Percentiles rank a stretch among this genome's conserved stretches.
phyloP scores from a whole-genome alignment of 2,329 filamentous ascomycete species.

The Aspergillus phoenicis region DNA sequence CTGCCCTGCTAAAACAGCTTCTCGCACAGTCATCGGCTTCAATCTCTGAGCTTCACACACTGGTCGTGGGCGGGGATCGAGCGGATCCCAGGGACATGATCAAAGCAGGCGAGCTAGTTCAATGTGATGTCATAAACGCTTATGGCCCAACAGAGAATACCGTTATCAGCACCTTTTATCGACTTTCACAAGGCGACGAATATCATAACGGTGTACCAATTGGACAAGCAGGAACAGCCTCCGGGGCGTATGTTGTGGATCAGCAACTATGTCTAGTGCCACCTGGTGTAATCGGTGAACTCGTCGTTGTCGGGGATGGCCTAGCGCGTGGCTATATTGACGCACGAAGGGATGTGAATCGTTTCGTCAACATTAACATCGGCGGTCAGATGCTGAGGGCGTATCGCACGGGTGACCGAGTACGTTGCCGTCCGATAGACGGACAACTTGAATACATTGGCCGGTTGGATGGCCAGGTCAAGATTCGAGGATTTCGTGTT shows the following conservation, averaged over 20 bases:
- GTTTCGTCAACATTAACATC: neutral
- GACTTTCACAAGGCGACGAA: neutral
- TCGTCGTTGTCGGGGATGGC: conserved; percentile 1
- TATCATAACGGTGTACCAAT: neutral
- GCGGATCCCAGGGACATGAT: conserved; percentile 4
- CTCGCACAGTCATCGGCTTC: neutral
- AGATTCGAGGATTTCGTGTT: conserved; percentile 7
- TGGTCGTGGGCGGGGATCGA: conserved; percentile 9
- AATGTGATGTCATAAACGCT: neutral
- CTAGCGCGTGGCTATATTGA: conserved; percentile 3
- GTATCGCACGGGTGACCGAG: conserved; percentile 1
- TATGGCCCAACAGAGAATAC: conserved; percentile 12
- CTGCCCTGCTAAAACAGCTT: neutral
- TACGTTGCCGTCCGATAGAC: conserved; percentile 3
- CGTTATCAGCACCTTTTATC: neutral
- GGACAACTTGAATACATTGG: conserved; percentile 7
- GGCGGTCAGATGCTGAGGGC: neutral
- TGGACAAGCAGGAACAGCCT: neutral
- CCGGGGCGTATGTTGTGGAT: neutral
- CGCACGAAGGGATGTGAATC: neutral
- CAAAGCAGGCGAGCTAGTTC: neutral
- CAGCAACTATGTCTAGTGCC: neutral
- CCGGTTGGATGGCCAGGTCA: conserved; percentile 10
- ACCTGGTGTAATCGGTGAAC: conserved; percentile 6
- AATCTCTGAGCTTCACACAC: neutral